Evolutionary conservation across 1,284 basidiomycete species (phyloP), one percentile per base, ranked within the genome.

Genomic region (Fistulinella cinereoalba): DNA sequence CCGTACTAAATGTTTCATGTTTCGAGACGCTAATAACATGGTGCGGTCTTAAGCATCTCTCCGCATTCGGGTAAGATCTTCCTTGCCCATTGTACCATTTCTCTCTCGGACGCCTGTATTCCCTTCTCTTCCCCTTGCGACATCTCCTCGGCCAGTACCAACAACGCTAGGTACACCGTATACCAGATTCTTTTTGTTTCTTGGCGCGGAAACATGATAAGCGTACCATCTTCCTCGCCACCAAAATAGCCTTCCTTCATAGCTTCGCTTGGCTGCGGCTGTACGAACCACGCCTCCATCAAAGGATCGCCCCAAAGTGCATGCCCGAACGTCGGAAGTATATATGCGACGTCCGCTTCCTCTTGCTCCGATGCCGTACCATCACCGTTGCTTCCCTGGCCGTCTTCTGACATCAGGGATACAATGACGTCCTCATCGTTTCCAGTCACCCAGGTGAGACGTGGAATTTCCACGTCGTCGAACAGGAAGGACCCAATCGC

Each of bases 261-360:
- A 4, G 79, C 79, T 21, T 51, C 52, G 34, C 68, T 76, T 11
- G 77, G 75, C 12, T 71, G 70, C 0, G 71, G 68, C 0, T 72
- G 69, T 25, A 79, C 55, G 64, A 88, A 81, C 54, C 79, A 72
- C 9, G 73, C 67, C 60, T 88, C 86, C 39, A 87, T 69, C 31
- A 86, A 64, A 6, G 85, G 86, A 58, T 88, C 86, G 18, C 83
- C 85, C 80, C 83, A 88, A n/a, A 87, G 51, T 9, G 81, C 79
- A 52, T 75, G 76, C 1, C 71, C 66, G 23, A 83, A 62, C 25
- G 71, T 75, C 1, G 79, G 79, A 1, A 79, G 64, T 43, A 81
- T 68, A 25, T 71, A 73, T 16, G 67, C 67, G 24, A 79, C 69
- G 8, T 58, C 57, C 8, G 53, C 55, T 18, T 59, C 54, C 4